These are phyloP conservation scores for Coniella lustricola DNA, from an alignment of 2,329 filamentous ascomycete species.

Conservation along the genomic window DNA sequence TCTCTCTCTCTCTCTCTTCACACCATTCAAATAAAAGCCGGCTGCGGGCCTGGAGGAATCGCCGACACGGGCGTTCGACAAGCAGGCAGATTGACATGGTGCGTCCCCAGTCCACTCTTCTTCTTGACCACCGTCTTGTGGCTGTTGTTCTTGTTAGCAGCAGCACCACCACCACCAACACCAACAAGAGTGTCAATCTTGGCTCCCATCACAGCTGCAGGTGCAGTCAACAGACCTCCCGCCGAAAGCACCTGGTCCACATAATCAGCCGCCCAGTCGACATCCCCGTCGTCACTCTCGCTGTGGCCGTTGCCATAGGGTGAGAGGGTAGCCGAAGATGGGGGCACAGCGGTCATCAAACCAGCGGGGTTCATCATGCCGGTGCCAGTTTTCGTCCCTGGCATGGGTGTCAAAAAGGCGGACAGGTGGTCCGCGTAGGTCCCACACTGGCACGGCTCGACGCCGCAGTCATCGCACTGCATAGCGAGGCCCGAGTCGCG, in stretches of 20 bases:
- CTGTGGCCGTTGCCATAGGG: neutral
- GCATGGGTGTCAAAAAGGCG: conserved; percentile 12
- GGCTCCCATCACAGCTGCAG: neutral
- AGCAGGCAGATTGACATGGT: too few species aligned
- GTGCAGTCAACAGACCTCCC: neutral
- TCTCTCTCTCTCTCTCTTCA: too few species aligned
- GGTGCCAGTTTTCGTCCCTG: neutral
- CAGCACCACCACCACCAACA: too few species aligned
- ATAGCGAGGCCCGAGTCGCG: conserved; percentile 13
- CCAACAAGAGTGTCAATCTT: too few species aligned
- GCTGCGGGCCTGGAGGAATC: neutral
- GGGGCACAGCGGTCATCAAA: too few species aligned
- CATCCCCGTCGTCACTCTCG: conserved; percentile 1
- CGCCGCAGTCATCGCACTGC: conserved; percentile 11
- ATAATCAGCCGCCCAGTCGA: conserved; percentile 10
- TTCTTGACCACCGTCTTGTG: too few species aligned
- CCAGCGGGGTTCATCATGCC: too few species aligned
- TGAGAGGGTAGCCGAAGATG: neutral
- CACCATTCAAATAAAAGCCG: neutral
- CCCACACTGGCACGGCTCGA: conserved; percentile 11
- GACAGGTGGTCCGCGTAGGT: conserved; percentile 15
- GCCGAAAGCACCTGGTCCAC: neutral
- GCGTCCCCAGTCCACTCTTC: too few species aligned
- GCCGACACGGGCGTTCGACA: neutral
- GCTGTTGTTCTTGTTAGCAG: neutral